Evolutionary conservation across 768 basidiomycete species (phyloP).

Genomic region (Boletus rubescentipes): DNA sequence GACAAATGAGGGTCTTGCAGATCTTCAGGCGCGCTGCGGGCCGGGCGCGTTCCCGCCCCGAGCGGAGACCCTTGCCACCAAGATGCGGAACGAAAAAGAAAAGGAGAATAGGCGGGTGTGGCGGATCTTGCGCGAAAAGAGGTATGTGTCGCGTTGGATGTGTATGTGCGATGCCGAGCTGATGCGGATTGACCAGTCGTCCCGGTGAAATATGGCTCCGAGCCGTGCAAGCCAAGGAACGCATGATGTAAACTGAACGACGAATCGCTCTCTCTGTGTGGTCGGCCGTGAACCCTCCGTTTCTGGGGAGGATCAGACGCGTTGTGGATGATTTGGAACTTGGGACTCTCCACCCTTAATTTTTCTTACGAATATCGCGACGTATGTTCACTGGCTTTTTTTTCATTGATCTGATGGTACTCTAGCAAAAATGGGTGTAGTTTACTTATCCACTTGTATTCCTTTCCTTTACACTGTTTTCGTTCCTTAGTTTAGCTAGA

Average conservation of each 20-base stretch:
- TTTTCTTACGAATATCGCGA: slow-evolving; percentile 9
- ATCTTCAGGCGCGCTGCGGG: slow-evolving; percentile 73
- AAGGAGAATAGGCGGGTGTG: slow-evolving; percentile 57
- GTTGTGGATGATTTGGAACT: slow-evolving; percentile 4
- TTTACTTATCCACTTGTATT: slow-evolving; percentile 22
- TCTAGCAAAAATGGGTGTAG: slow-evolving; percentile 18
- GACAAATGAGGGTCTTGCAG: slow-evolving; percentile 80
- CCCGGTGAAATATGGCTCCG: slow-evolving; percentile 35
- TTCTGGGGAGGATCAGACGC: neutral
- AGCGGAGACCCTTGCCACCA: slow-evolving; percentile 37
- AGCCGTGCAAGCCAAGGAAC: slow-evolving; percentile 65
- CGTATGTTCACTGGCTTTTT: slow-evolving; percentile 1
- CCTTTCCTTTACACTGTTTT: neutral
- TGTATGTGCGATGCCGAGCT: neutral
- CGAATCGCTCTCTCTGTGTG: neutral
- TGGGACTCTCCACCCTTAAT: neutral
- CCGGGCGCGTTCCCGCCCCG: slow-evolving; percentile 65
- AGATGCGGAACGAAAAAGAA: slow-evolving; percentile 38
- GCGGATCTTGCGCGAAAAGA: slow-evolving; percentile 74
- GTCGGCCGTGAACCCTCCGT: neutral
- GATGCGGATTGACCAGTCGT: slow-evolving; percentile 11
- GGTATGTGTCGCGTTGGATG: slow-evolving; percentile 41
- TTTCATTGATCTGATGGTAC: slow-evolving; percentile 1
- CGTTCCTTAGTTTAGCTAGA: slow-evolving; percentile 13
- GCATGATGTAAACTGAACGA: slow-evolving; percentile 41